These are phyloP conservation scores for Neurospora sp. DNA, from an alignment of 495 filamentous ascomycete species.

Conservation along the genomic window DNA sequence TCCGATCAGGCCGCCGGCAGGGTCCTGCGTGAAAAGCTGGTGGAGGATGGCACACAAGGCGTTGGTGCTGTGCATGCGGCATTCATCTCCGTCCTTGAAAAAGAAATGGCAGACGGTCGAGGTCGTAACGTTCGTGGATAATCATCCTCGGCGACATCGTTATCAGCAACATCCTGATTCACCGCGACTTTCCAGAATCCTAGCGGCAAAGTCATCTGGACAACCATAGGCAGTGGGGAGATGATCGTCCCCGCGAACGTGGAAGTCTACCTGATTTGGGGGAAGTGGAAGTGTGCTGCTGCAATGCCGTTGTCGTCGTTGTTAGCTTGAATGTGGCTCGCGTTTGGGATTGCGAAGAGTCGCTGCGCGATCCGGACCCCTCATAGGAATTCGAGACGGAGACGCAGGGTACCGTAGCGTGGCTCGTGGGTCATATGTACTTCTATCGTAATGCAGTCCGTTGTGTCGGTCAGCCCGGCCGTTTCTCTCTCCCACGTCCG, in stretches of 20 bases:
- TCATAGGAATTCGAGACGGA: not conserved
- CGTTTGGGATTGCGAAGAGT: not conserved
- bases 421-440: not conserved
- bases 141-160: too few relatives aligned
- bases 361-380: not conserved
- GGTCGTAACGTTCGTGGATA: slow-evolving; percentile 10
- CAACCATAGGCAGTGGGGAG: not conserved
- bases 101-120: slow-evolving; percentile 31
- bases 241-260: not conserved
- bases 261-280: not conserved
- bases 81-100: slow-evolving; percentile 27
- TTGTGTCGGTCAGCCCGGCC: not conserved
- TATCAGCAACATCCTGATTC: too few relatives aligned
- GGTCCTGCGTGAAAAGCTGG: slow-evolving; percentile 22
- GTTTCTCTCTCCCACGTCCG: not conserved
- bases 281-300: not conserved
- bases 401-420: not conserved
- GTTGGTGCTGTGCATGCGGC: slow-evolving; percentile 6
- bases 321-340: too few relatives aligned
- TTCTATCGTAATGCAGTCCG: not conserved
- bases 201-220: too few relatives aligned
- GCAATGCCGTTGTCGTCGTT: too few relatives aligned
- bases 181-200: too few relatives aligned
- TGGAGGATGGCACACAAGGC: slow-evolving; percentile 29
- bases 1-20: slow-evolving; percentile 8